A percentile compares a stretch with the other conserved stretches of the same genome.
These are phyloP conservation scores for Lantana camara DNA, from an alignment of 257 asterid genomes.

Conservation along the genomic window DNA sequence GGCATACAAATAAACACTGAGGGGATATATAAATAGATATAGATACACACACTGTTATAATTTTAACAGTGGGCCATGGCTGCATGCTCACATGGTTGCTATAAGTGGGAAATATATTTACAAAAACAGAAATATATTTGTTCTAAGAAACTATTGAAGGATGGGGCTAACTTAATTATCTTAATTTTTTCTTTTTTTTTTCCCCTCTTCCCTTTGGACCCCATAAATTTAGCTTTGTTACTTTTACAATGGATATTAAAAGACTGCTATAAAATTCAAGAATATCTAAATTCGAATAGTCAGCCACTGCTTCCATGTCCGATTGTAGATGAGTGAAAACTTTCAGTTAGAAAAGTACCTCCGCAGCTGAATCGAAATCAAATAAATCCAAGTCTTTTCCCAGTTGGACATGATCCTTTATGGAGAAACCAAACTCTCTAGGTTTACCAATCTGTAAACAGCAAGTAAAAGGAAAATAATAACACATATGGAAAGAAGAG, in stretches of 20 bases:
- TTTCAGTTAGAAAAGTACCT: conserved; percentile 61
- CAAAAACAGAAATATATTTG: background rate
- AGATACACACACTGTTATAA: background rate
- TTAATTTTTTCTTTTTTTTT: background rate
- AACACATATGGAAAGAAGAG: background rate
- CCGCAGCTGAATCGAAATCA: conserved; percentile 96
- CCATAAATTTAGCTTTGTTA: background rate
- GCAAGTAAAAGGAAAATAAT: conserved; percentile 2
- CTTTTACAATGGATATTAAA: background rate
- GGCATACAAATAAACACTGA: no score
- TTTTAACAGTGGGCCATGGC: background rate
- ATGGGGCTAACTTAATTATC: background rate
- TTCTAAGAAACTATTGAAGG: background rate
- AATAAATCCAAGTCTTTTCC: conserved; percentile 86
- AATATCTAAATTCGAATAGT: background rate
- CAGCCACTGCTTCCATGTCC: background rate
- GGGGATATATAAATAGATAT: no score
- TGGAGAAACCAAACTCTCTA: conserved; percentile 66
- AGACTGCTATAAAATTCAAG: background rate
- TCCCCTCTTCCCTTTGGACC: background rate
- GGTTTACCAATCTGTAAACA: conserved; percentile 69
- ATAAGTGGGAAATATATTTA: background rate
- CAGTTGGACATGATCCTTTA: conserved; percentile 90
- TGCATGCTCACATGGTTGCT: background rate
- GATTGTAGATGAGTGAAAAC: conserved; percentile 25